Conservation (phyloP, 1,284 basidiomycete genomes). For the Thecaphora thlaspeos region DNA sequence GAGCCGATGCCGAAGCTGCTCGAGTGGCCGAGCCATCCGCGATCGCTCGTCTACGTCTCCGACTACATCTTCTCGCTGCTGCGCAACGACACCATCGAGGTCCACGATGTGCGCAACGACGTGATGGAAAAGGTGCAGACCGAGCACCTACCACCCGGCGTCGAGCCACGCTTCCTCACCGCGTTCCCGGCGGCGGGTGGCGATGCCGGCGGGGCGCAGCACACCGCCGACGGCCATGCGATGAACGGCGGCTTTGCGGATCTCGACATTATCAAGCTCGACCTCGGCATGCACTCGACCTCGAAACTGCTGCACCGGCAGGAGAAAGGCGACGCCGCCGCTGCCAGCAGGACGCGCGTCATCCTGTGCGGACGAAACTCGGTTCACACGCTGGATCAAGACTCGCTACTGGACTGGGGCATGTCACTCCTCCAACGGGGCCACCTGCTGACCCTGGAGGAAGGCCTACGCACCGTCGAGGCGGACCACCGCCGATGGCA, state of each 20-base stretch:
- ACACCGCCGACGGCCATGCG: background rate
- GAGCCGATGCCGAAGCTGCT: slow-evolving; percentile 52
- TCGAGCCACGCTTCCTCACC: slow-evolving; percentile 44
- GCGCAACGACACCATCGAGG: slow-evolving; percentile 49
- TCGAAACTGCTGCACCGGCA: background rate
- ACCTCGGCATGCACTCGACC: background rate
- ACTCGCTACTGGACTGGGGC: slow-evolving; percentile 13
- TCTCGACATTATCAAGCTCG: slow-evolving; percentile 15
- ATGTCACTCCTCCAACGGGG: slow-evolving; percentile 16
- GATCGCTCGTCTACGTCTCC: slow-evolving; percentile 40
- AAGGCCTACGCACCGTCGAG: background rate
- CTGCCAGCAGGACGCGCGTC: slow-evolving; percentile 1
- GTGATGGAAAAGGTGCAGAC: slow-evolving; percentile 30
- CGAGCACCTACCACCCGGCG: slow-evolving; percentile 26
- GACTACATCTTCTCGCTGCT: slow-evolving; percentile 44
- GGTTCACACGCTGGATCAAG: slow-evolving; percentile 15
- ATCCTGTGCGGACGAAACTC: slow-evolving; percentile 29
- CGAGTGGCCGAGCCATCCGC: slow-evolving; percentile 55
- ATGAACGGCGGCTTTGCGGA: background rate
- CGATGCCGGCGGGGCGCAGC: background rate
- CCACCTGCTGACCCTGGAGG: slow-evolving; percentile 10
- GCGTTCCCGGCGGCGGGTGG: slow-evolving; percentile 4
- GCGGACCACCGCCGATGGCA: too few relatives aligned
- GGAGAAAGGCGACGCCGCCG: too few relatives aligned
- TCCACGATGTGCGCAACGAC: slow-evolving; percentile 32